Conservation (phyloP, 225 moss, liverwort and hornwort species). For the Asterella californica region DNA sequence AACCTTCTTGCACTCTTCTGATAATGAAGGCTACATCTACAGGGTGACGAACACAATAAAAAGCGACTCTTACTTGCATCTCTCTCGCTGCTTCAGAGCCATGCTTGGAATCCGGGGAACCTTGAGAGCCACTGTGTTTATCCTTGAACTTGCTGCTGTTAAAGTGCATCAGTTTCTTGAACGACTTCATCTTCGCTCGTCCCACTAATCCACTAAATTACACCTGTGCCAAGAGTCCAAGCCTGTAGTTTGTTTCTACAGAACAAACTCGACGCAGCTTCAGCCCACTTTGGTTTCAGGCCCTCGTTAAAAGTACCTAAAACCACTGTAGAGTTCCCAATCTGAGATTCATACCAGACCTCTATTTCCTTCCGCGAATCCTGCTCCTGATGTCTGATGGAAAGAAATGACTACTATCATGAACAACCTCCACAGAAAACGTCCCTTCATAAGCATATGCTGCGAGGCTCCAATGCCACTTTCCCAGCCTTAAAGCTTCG, state of each 20-base stretch:
- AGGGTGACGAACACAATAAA: not conserved
- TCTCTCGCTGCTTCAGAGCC: slow-evolving; percentile 29
- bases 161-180: slow-evolving; percentile 47
- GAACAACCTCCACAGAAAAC: not conserved
- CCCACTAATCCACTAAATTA: not conserved
- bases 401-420: not conserved
- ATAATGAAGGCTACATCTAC: not conserved
- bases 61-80: slow-evolving; percentile 32
- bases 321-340: not conserved
- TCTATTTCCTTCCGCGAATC: not conserved
- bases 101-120: slow-evolving; percentile 29
- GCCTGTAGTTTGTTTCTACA: not conserved
- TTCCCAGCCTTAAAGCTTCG: not conserved
- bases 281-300: not conserved
- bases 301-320: not conserved
- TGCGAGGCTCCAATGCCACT: not conserved
- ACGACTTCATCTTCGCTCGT: slow-evolving; percentile 38
- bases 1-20: not conserved
- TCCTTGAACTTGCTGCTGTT: slow-evolving; percentile 44
- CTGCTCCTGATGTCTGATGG: not conserved
- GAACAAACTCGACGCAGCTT: not conserved
- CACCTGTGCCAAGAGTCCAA: not conserved
- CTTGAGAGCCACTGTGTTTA: slow-evolving; percentile 21
- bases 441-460: not conserved
- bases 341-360: not conserved